These are phyloP conservation scores for Mortierella sp. DNA, from an alignment of 371 early-diverging fungal species.

Conservation along the genomic window DNA sequence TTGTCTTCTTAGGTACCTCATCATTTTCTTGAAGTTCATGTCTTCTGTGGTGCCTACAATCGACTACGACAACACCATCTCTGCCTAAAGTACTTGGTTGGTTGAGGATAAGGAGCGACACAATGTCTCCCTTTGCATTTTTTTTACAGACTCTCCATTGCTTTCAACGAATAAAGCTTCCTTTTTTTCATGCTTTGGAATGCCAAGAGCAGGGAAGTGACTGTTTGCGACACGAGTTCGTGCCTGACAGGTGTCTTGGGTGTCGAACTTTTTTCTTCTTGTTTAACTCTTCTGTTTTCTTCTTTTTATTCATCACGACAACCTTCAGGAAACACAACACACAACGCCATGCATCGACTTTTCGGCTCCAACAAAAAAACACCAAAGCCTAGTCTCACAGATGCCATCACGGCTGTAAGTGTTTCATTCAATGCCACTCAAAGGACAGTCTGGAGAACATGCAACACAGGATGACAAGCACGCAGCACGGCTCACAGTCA, in stretches of 20 bases:
- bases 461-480: background rate
- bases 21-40: constrained; percentile 97
- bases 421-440: background rate
- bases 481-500: constrained; percentile 22
- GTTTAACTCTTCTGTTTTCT: background rate
- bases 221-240: background rate
- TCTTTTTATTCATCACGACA: background rate
- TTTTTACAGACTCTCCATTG: background rate
- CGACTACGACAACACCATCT: constrained; percentile 96
- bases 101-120: background rate
- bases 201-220: constrained; percentile 5
- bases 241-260: background rate
- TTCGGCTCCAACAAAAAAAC: constrained; percentile 85
- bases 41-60: constrained; percentile 96
- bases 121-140: background rate
- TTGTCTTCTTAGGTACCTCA: constrained; percentile 73
- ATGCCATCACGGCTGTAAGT: constrained; percentile 80
- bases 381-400: constrained; percentile 80
- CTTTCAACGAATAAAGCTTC: background rate
- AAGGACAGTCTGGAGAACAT: background rate
- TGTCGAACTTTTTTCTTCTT: constrained; percentile 4
- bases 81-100: constrained; percentile 24
- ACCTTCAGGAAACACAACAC: background rate
- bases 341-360: constrained; percentile 80
- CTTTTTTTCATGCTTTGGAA: background rate